Percentiles rank a stretch among this genome's conserved stretches.
These are phyloP conservation scores for Closterium sp. DNA, from an alignment of 139 green algal genomes.

Conservation along the genomic window DNA sequence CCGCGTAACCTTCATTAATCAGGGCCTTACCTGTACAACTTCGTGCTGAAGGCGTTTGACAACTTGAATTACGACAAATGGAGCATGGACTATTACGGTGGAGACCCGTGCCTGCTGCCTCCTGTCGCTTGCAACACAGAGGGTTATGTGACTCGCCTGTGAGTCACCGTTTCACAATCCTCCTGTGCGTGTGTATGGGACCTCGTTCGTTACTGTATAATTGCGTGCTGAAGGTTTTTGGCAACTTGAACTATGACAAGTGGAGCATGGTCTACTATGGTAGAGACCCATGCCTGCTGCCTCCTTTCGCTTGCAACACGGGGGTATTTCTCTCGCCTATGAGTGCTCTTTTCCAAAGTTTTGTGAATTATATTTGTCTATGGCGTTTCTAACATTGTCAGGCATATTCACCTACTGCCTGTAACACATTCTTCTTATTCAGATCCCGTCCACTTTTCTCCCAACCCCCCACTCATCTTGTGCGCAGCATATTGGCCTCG, in stretches of 20 bases:
- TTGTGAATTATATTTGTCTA: too few species aligned
- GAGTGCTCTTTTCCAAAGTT: too few species aligned
- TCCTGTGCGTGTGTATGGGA: too few species aligned
- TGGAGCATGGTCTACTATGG: too few species aligned
- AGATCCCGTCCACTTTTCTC: background rate
- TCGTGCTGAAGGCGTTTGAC: background rate
- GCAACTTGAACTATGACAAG: too few species aligned
- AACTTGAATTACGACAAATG: background rate
- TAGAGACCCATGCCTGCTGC: too few species aligned
- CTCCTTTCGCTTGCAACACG: too few species aligned
- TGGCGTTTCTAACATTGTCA: background rate
- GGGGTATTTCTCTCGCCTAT: too few species aligned
- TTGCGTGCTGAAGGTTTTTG: background rate
- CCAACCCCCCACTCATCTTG: too few species aligned
- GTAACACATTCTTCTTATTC: background rate
- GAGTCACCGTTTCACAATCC: background rate
- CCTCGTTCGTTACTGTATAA: background rate
- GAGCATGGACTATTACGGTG: background rate
- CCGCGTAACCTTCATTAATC: background rate
- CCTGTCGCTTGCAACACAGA: background rate
- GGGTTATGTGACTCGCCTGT: background rate
- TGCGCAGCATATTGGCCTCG: background rate
- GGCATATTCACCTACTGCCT: background rate
- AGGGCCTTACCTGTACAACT: background rate
- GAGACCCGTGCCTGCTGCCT: background rate